These are phyloP conservation scores for Dioszegia crocea DNA, from an alignment of 768 basidiomycete genomes.

Conservation along the genomic window DNA sequence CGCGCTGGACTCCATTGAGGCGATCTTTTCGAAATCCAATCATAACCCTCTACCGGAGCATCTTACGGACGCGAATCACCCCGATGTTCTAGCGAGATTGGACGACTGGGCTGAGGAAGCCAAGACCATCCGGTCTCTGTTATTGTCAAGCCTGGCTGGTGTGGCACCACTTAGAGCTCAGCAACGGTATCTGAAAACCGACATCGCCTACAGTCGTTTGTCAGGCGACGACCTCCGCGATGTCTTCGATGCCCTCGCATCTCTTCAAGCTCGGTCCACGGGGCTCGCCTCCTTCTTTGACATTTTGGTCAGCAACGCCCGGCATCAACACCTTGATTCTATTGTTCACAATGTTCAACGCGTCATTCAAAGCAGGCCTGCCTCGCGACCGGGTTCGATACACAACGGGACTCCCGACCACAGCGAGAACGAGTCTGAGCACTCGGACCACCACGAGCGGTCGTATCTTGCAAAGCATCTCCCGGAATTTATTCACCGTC, in stretches of 20 bases:
- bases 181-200: slow-evolving; percentile 39
- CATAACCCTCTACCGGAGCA: background rate
- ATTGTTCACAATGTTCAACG: slow-evolving; percentile 34
- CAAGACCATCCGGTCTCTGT: slow-evolving; percentile 23
- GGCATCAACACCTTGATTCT: slow-evolving; percentile 44
- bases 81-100: slow-evolving; percentile 1
- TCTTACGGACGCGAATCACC: slow-evolving; percentile 3
- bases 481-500: slow-evolving; percentile 12
- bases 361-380: slow-evolving; percentile 19
- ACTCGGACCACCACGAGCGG: no score
- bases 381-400: slow-evolving; percentile 28
- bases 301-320: slow-evolving; percentile 37
- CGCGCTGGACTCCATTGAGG: slow-evolving; percentile 25
- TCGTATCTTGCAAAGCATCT: slow-evolving; percentile 6
- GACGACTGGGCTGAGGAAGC: slow-evolving; percentile 33
- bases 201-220: slow-evolving; percentile 39
- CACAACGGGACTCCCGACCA: background rate
- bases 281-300: slow-evolving; percentile 48
- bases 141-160: slow-evolving; percentile 32
- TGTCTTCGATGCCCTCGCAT: slow-evolving; percentile 31
- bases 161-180: slow-evolving; percentile 37
- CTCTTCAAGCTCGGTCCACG: slow-evolving; percentile 36
- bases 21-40: slow-evolving; percentile 18
- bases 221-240: slow-evolving; percentile 36
- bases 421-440: background rate